Evolutionary conservation across 768 basidiomycete species (phyloP).

Genomic region (Saitozyma sp.): DNA sequence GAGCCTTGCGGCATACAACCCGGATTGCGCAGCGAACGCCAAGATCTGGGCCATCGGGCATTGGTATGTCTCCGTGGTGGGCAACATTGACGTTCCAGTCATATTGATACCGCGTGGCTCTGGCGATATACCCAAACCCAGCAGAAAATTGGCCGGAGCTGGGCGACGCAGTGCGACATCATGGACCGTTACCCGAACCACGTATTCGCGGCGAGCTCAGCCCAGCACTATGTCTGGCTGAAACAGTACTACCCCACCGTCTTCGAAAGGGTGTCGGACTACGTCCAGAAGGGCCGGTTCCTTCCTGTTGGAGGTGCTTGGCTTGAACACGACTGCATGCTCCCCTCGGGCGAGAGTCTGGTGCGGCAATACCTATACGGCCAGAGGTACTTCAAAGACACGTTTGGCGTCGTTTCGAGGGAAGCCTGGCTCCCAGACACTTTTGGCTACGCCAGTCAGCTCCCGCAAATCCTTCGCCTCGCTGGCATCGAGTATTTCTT

Average conservation of each 20-base stretch:
- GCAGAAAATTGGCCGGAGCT: constrained; percentile 94
- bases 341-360: constrained; percentile 90
- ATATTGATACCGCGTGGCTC: constrained; percentile 81
- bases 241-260: constrained; percentile 77
- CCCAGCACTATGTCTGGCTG: constrained; percentile 85
- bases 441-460: constrained; percentile 79
- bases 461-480: constrained; percentile 76
- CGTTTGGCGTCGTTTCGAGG: constrained; percentile 52
- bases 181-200: constrained; percentile 96
- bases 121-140: constrained; percentile 94
- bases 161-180: constrained; percentile 90
- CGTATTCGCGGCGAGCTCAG: constrained; percentile 64
- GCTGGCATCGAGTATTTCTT: constrained; percentile 88
- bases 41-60: constrained; percentile 85
- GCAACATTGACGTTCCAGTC: constrained; percentile 37
- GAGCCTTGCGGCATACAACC: constrained; percentile 24
- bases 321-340: constrained; percentile 68
- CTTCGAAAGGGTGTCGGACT: constrained; percentile 72
- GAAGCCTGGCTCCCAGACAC: constrained; percentile 49
- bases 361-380: constrained; percentile 85
- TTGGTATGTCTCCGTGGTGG: constrained; percentile 26
- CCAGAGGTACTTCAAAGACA: constrained; percentile 72
- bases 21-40: constrained; percentile 26
- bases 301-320: constrained; percentile 82
- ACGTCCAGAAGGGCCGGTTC: constrained; percentile 74